Percentiles rank a stretch among this genome's conserved stretches.
These are phyloP conservation scores for Tetracentron sinense DNA, from an alignment of 164 flowering plant genomes.

Conservation along the genomic window DNA sequence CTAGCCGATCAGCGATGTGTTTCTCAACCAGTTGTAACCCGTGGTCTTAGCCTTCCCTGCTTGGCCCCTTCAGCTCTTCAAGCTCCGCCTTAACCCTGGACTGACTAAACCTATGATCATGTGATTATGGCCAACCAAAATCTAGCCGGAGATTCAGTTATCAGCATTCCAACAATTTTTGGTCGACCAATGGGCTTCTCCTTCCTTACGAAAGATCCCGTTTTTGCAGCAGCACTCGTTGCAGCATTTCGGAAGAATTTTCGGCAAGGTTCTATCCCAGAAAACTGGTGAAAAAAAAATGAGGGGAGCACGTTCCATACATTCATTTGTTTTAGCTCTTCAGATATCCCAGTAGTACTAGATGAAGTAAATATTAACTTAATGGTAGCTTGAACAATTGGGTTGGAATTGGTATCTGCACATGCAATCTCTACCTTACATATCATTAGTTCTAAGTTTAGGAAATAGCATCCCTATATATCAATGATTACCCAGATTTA, in stretches of 20 bases:
- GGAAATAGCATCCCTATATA: no score
- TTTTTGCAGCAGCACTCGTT: conserved; percentile 54
- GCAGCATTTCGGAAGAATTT: conserved; percentile 51
- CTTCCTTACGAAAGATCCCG: conserved; percentile 59
- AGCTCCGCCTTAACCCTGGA: conserved; percentile 42
- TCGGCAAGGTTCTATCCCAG: conserved; percentile 14
- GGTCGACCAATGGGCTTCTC: conserved; percentile 62
- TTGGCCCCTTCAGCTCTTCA: conserved; percentile 26
- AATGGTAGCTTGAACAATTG: no score
- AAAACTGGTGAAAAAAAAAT: conserved; percentile 16
- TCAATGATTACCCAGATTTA: no score
- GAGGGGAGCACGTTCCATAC: neutral
- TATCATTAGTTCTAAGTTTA: no score
- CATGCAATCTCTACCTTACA: no score
- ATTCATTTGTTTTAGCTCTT: neutral
- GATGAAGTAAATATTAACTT: neutral
- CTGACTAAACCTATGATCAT: conserved; percentile 36
- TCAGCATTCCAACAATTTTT: conserved; percentile 27
- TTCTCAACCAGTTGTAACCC: conserved; percentile 17
- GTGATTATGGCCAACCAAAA: conserved; percentile 6
- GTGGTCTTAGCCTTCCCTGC: conserved; percentile 30
- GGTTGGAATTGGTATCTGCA: no score
- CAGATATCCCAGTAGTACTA: neutral
- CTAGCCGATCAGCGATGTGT: conserved; percentile 24
- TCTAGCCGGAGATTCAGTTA: conserved; percentile 14